Evolutionary conservation across 1,284 basidiomycete species (phyloP), one percentile per base, ranked within the genome.

Genomic region (Testicularia cyperi): DNA sequence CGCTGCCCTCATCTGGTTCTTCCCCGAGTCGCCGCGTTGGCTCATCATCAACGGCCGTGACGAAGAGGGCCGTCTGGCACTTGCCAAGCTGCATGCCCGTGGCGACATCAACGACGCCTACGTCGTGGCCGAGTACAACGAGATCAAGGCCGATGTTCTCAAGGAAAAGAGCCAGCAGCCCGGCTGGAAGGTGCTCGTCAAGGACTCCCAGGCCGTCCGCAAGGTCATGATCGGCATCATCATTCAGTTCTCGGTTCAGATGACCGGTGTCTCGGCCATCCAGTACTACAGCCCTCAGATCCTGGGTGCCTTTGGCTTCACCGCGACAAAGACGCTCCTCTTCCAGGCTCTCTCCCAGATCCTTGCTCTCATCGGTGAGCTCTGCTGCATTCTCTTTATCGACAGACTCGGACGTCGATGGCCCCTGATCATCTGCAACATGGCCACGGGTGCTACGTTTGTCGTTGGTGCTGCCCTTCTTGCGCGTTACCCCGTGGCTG

Each of bases 331-430:
- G 38, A 70, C 84, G 34, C 80, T 85, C 16, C 78, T 84, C 20
- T 82, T 85, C 71, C 83, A 85, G 72, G 81, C 80, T 6, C 82
- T 84, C 71, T 84, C 84, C 77, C 82, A 80, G 34, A 78, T 85
- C 45, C 81, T 84, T 45, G 83, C 83, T 4, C 78, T 85, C 25
- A 78, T 83, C 36, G 84, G 83, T 6, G 81, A 85, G 58, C 80
- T 78, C 2, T 78, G 80, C 31, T 84, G 83, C 65, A 78, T 85
- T 20, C 68, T 83, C 32, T 83, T 81, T 78, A 79, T 85, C 33
- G 84, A 85, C 68, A 78, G 78, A 34, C 80, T 82, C 3, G 83
- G 84, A 12, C 78, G 84, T 16, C 77, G 83, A 38, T 61, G 72
- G 39, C 83, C 83, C 2, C 75, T 85, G 53, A 82, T 85, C 44